phyloP scores from a whole-genome alignment of 495 filamentous ascomycete species.

The Clohesyomyces aquaticus region DNA sequence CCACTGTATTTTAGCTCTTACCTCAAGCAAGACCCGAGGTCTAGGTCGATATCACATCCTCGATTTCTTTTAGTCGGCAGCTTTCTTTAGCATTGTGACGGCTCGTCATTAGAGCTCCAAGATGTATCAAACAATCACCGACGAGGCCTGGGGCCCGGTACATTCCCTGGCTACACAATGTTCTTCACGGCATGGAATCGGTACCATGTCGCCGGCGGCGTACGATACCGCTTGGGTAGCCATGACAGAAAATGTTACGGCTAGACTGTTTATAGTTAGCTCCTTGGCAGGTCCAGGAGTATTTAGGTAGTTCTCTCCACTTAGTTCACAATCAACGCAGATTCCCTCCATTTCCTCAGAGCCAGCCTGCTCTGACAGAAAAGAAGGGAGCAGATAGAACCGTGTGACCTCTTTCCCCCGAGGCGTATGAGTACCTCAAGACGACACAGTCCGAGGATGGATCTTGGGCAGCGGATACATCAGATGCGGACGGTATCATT shows the following conservation, averaged over 20 bases:
- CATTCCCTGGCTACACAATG: constrained; percentile 27
- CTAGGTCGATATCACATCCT: background rate
- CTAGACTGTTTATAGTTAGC: no score
- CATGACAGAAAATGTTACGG: no score
- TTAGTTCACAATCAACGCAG: no score
- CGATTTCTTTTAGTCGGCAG: background rate
- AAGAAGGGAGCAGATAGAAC: constrained; percentile 21
- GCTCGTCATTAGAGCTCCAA: background rate
- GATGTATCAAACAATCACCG: constrained; percentile 31
- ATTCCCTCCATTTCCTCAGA: no score
- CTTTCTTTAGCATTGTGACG: background rate
- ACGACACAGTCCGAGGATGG: constrained; percentile 30
- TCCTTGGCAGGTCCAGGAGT: no score
- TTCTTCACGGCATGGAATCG: constrained; percentile 4
- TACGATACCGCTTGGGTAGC: constrained; percentile 39
- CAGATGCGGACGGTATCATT: constrained; percentile 34
- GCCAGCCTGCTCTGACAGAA: no score
- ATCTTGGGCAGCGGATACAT: constrained; percentile 31
- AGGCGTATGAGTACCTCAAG: constrained; percentile 31
- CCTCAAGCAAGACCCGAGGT: constrained; percentile 2
- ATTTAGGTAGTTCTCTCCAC: no score
- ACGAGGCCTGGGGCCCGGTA: constrained; percentile 32
- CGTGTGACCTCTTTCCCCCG: constrained; percentile 21
- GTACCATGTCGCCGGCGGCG: constrained; percentile 31
- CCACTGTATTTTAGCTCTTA: no score